Conservation (phyloP, 108 stramenopile genomes). For the Cyclotella atomus region DNA sequence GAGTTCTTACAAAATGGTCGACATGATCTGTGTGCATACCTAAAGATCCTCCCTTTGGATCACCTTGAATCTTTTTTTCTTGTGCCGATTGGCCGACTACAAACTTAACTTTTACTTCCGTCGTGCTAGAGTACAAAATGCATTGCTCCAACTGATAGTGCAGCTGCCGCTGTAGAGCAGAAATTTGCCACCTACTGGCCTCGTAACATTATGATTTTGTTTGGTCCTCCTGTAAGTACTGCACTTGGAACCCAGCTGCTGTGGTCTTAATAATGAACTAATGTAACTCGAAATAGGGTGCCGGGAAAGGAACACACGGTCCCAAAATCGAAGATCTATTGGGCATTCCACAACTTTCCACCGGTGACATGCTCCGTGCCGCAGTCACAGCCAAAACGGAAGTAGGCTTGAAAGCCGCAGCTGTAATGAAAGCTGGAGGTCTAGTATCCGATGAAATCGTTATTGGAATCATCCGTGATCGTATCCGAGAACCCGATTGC, state of each 20-base stretch:
- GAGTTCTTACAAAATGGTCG: too few relatives aligned
- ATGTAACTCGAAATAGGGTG: conserved; percentile 51
- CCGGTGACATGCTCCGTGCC: conserved; percentile 99
- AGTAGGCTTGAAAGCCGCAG: conserved; percentile 95
- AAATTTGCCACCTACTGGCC: conserved; percentile 93
- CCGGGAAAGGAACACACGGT: conserved; percentile 91
- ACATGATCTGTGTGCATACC: too few relatives aligned
- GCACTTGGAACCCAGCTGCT: too few relatives aligned
- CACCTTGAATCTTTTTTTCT: background rate
- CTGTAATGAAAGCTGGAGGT: conserved; percentile 97
- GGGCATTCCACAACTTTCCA: conserved; percentile 89
- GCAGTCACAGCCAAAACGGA: conserved; percentile 96
- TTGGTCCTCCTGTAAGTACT: conserved; percentile 53
- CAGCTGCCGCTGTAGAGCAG: conserved; percentile 64
- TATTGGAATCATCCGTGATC: conserved; percentile 94
- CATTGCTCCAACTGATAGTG: conserved; percentile 14
- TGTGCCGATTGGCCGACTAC: too few relatives aligned
- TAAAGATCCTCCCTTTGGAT: background rate
- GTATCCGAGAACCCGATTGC: conserved; percentile 92
- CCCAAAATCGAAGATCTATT: conserved; percentile 88
- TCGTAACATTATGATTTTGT: conserved; percentile 83
- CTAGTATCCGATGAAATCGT: conserved; percentile 97
- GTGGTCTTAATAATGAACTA: too few relatives aligned
- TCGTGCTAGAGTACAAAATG: conserved; percentile 36
- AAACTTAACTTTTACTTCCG: too few relatives aligned